These are phyloP conservation scores for Hymenoscyphus fructigenus DNA, from an alignment of 2,329 filamentous ascomycete species.

Conservation along the genomic window DNA sequence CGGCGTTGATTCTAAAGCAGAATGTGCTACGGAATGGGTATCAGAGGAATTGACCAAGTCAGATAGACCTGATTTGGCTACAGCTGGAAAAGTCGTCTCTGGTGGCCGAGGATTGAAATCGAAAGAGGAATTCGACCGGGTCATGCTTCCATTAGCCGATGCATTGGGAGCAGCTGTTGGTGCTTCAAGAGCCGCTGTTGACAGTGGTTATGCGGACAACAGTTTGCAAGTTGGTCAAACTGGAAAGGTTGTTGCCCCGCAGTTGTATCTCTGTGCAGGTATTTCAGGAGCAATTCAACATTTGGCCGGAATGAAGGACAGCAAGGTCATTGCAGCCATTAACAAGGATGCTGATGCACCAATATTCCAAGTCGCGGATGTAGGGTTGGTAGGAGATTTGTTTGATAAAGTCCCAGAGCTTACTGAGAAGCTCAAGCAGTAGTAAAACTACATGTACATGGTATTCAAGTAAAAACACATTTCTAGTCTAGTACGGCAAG, in stretches of 20 bases:
- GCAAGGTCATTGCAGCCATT: conserved; percentile 97
- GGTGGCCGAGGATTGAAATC: conserved; percentile 95
- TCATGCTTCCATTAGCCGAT: conserved; percentile 92
- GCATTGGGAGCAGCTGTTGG: conserved; percentile 93
- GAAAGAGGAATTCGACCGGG: conserved; percentile 91
- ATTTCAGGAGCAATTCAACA: conserved; percentile 98
- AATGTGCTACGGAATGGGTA: conserved; percentile 79
- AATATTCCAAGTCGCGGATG: conserved; percentile 97
- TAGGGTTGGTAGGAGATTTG: conserved; percentile 90
- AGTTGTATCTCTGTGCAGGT: conserved; percentile 91
- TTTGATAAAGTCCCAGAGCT: conserved; percentile 95
- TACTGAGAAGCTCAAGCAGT: conserved; percentile 78
- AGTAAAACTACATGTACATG: conserved; percentile 26
- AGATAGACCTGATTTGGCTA: conserved; percentile 88
- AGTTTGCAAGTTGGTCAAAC: conserved; percentile 97
- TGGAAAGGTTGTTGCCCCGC: conserved; percentile 95
- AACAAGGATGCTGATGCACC: conserved; percentile 98
- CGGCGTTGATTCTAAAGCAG: conserved; percentile 78
- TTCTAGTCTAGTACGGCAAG: conserved; percentile 48
- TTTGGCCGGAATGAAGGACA: conserved; percentile 99
- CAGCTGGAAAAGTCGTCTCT: conserved; percentile 86
- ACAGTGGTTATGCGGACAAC: conserved; percentile 97
- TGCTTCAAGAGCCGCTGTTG: conserved; percentile 90
- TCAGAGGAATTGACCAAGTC: conserved; percentile 91
- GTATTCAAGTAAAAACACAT: conserved; percentile 12